Base-by-base conservation (phyloP, 495 filamentous ascomycete species). In the Emericellopsis terricola region DNA sequence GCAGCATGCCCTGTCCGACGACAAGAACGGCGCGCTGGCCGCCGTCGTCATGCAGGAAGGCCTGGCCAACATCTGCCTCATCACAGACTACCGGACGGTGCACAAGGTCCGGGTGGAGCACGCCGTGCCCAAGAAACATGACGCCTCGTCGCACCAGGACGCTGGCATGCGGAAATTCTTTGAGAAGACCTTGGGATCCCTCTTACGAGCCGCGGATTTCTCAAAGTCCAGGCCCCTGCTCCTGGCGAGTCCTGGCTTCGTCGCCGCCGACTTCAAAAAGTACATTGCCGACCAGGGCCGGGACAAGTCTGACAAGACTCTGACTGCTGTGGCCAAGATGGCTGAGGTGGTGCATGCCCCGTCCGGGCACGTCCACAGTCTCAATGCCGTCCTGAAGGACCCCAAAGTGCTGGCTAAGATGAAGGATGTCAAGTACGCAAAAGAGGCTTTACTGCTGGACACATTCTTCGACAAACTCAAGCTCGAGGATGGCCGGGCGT, bases 11-110 rank as follows among this genome's bases (percentile, higher is more conserved):
- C 60, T 82, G 2, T 75, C 80, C 45, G 69, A 77, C 41, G 66
- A 77, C 19, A 76, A 81, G 21, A 72, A 76, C 13, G 82, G 81
- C 0, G 78, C 85, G 41, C 69, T 89, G 15, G 75, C 81, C 28
- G 89, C 87, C 2, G 76, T 94, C 1, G 75, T 94, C 4, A 91
- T 96, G 82, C 81, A 93, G 39, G 87, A 94, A 43, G 89, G 87
- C 0, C 41, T 91, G 23, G 86, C 91, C 33, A 87, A 93, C 60
- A 79, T 97, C 36, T 93, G 84, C 52, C 67, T 93, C 14, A 82
- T 97, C 41, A 91, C 85, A 8, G 83, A 93, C 37, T 76, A 81
- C 47, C 84, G 84, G 41, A 96, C 87, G 2, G 64, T 94, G 41
- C 51, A 94, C 39, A 77, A 82, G 51, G 84, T 93, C 47, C 69